These are phyloP conservation scores for Rubroshorea leprosula DNA, from an alignment of 345 rosid species.

Conservation along the genomic window DNA sequence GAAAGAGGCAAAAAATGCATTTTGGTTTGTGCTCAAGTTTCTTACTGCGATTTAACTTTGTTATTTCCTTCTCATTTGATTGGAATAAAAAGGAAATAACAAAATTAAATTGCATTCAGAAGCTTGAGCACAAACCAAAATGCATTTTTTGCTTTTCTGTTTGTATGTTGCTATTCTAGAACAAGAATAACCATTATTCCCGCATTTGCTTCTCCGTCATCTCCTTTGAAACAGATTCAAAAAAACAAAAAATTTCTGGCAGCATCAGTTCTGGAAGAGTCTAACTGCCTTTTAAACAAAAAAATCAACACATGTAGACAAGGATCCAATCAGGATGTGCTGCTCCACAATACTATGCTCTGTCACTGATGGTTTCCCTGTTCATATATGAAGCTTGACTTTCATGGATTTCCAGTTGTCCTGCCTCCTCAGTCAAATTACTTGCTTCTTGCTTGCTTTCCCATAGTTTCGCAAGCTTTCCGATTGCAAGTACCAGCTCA, in stretches of 20 bases:
- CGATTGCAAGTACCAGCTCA: slow-evolving; percentile 73
- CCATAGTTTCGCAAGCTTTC: slow-evolving; percentile 52
- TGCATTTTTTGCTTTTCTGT: no score
- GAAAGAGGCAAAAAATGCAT: no score
- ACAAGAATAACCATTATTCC: no score
- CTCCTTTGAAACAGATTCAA: not conserved
- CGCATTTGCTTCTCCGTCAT: not conserved
- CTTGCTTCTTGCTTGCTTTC: slow-evolving; percentile 33
- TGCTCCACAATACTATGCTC: slow-evolving; percentile 21
- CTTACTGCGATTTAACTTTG: no score
- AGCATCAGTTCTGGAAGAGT: not conserved
- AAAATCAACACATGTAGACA: not conserved
- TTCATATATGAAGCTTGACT: slow-evolving; percentile 22
- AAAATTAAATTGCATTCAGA: no score
- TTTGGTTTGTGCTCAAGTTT: no score
- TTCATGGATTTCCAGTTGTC: slow-evolving; percentile 29
- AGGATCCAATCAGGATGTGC: slow-evolving; percentile 1
- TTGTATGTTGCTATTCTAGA: no score
- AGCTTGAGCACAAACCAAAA: no score
- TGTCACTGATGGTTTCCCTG: slow-evolving; percentile 28
- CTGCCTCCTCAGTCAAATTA: slow-evolving; percentile 20
- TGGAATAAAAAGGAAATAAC: no score
- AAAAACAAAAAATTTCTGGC: not conserved
- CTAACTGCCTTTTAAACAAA: not conserved
- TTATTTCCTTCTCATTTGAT: no score